Base-by-base conservation (phyloP, 495 filamentous ascomycete species). In the Baudoinia panamericana region DNA sequence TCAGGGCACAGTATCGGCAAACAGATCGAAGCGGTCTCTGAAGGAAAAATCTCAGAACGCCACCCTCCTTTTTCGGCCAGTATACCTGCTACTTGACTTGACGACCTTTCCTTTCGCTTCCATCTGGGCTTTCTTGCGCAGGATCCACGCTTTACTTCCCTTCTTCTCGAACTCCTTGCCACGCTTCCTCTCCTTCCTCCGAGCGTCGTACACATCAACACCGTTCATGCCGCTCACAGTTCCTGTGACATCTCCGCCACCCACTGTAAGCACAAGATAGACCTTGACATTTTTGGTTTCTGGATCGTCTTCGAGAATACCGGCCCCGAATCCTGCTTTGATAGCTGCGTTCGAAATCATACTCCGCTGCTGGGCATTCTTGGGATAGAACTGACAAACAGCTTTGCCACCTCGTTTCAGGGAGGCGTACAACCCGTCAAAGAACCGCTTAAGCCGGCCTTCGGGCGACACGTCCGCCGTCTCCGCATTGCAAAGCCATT, bases 401-500 rank as follows among this genome's bases (percentile, higher is more conserved):
- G 92, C 90, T 28, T 83, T 72, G 17, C 87, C 90, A 8, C 90
- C 90, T 4, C 92, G 69, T 42, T 78, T 71, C 40, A 97, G 60
- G 58, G 75, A 78, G 16, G 81, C 75, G 60, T 94, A 96, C 5
- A 97, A 64, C n/a, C 83, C 83, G 43, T 84, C 79, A 52, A 97
- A 97, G 49, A 97, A 97, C 22, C 90, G 69, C 21, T 70, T 65
- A 31, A 97, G 56, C 12, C 92, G 68, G 7, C 80, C 80, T 19
- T 78, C 68, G 0, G 84, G 73, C 8, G 71, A 79, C 7, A 88
- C 86, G 13, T 92, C 83, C 52, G 73, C 80, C 37, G 72, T 77
- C 56, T 95, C 92, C 13, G 86, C 90, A 63, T 94, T 95, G 60
- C 90, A 97, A 4, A 97, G 69, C 90, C 90, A 97, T 58, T 97